Conservation (phyloP, 371 early-diverging fungal species). For the Mortierella sp. region DNA sequence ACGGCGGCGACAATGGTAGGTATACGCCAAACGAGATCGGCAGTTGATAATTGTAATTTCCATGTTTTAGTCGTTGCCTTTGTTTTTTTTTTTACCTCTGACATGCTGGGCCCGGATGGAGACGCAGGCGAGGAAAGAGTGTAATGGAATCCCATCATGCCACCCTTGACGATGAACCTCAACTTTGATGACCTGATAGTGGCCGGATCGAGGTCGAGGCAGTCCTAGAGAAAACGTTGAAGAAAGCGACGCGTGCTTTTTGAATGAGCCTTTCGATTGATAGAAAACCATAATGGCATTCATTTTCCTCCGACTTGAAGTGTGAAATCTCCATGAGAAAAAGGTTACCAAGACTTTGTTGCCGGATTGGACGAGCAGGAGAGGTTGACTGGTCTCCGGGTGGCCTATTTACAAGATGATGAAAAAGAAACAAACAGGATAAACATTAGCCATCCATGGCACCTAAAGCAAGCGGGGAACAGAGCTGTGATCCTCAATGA, state of each 20-base stretch:
- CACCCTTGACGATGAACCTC: slow-evolving; percentile 12
- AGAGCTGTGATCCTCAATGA: neutral
- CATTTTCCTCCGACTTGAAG: no score
- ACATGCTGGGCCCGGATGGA: neutral
- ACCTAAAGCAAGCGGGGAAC: no score
- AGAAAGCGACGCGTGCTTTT: neutral
- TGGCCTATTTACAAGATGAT: neutral
- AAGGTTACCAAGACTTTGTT: slow-evolving; percentile 7
- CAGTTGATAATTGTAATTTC: no score
- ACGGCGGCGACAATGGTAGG: neutral
- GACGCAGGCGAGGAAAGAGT: neutral
- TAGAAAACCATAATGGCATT: no score
- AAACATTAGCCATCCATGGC: slow-evolving; percentile 2
- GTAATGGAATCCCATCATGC: slow-evolving; percentile 24
- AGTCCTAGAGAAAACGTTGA: neutral
- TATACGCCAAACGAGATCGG: no score
- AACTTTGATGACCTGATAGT: neutral
- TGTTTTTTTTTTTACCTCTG: slow-evolving; percentile 16
- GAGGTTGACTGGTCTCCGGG: neutral
- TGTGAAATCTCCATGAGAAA: no score
- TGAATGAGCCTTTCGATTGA: neutral
- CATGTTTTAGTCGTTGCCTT: no score
- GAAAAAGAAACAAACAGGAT: neutral
- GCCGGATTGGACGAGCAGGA: slow-evolving; percentile 4
- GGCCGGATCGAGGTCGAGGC: slow-evolving; percentile 12